Conservation (phyloP, 2,329 filamentous ascomycete species). For the Xylariales sp. region DNA sequence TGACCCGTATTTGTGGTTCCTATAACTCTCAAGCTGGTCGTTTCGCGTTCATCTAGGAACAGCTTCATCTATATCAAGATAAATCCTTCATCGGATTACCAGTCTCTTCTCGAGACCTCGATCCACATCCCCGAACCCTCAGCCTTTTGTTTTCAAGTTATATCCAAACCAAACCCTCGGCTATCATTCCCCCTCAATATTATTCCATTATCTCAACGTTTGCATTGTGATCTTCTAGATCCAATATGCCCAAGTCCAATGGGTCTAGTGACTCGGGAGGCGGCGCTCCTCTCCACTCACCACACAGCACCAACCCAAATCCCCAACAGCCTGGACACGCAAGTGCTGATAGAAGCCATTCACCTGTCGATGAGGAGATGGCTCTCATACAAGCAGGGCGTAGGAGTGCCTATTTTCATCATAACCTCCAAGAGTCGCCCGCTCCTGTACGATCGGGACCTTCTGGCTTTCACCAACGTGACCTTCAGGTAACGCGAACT, state of each 20-base stretch:
- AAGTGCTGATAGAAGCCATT: constrained; percentile 1
- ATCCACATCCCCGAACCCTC: no score
- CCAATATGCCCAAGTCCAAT: constrained; percentile 10
- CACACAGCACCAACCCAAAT: constrained; percentile 7
- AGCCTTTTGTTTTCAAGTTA: no score
- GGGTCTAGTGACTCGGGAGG: constrained; percentile 15
- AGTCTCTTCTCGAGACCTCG: no score
- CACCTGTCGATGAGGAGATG: constrained; percentile 14
- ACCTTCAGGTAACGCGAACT: neutral
- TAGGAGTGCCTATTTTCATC: constrained; percentile 6
- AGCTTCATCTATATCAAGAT: no score
- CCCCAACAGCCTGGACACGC: constrained; percentile 5
- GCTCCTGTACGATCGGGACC: neutral
- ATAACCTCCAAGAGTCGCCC: neutral
- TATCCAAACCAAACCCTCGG: no score
- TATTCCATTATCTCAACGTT: no score
- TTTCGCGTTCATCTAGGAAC: no score
- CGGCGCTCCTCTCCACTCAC: constrained; percentile 12
- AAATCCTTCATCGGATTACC: no score
- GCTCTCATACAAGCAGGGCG: constrained; percentile 15
- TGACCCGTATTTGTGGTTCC: no score
- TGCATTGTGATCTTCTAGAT: no score
- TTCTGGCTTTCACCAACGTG: neutral
- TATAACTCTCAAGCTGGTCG: no score
- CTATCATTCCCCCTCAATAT: no score